A percentile compares a stretch with the other conserved stretches of the same genome.
These are phyloP conservation scores for Zoysia matrella DNA, from an alignment of 202 grass and related monocot species.

Conservation along the genomic window DNA sequence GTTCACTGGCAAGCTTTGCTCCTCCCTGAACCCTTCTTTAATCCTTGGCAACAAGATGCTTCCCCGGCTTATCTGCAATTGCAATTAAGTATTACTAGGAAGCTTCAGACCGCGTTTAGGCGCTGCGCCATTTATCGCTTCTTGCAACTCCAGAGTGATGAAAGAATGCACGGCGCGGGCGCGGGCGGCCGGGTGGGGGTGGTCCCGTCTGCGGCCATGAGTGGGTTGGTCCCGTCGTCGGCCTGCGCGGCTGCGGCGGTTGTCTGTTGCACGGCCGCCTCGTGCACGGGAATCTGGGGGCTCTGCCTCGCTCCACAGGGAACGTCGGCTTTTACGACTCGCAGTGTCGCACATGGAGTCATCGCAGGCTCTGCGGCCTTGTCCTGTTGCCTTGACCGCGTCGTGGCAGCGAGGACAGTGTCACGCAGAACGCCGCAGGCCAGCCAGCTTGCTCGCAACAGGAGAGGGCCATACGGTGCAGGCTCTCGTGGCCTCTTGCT, in stretches of 20 bases:
- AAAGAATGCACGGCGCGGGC: background rate
- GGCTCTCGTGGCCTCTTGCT: background rate
- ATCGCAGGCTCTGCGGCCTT: slow-evolving; percentile 35
- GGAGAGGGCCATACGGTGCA: background rate
- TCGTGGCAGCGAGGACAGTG: slow-evolving; percentile 42
- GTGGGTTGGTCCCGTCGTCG: slow-evolving; percentile 27
- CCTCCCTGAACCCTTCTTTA: slow-evolving; percentile 16
- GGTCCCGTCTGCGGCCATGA: too few species aligned
- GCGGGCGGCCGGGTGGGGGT: background rate
- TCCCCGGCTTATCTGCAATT: background rate
- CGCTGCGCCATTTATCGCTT: slow-evolving; percentile 12
- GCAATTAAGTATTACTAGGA: slow-evolving; percentile 2
- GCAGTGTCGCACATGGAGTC: slow-evolving; percentile 50
- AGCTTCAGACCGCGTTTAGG: slow-evolving; percentile 8
- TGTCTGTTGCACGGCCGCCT: slow-evolving; percentile 51
- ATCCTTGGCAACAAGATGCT: slow-evolving; percentile 36
- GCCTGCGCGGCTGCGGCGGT: slow-evolving; percentile 12
- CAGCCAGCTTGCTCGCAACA: background rate
- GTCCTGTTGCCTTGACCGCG: slow-evolving; percentile 35
- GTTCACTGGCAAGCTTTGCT: slow-evolving; percentile 29
- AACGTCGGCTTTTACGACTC: background rate
- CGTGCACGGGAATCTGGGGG: slow-evolving; percentile 59
- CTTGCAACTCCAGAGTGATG: background rate
- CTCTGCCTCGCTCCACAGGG: slow-evolving; percentile 3
- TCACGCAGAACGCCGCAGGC: slow-evolving; percentile 10